Base-by-base conservation (phyloP, 2,329 filamentous ascomycete genomes). In the Apiospora marii region DNA sequence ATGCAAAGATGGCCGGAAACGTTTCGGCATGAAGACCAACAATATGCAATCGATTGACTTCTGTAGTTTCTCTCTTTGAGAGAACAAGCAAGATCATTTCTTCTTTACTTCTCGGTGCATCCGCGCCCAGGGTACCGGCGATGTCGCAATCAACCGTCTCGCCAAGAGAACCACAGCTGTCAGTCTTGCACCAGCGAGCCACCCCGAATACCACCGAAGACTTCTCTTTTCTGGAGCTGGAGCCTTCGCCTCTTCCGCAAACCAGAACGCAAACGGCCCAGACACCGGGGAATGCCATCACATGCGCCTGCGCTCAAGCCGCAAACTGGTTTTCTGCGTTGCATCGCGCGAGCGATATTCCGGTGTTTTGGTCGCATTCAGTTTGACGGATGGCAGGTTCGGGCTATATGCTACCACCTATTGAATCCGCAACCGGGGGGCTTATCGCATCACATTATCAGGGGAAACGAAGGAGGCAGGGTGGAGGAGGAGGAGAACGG, bases 381-480 rank as follows among this genome's bases (percentile, higher is more conserved):
- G n/a, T n/a, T n/a, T n/a, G 1, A 34, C 27, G 51, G 12, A 27
- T 3, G 49, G 24, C 7, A 14, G 14, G 43, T 10, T 44, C 13
- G 37, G 3, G 16, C 53, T 61, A 61, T 61, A 61, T 61, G 58
- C 5, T 41, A 64, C 58, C 34, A 64, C 58, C 6, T 64, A 64
- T 64, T 64, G 58, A 64, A 64, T 64, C 58, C 34, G 34, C 58
- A 41, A 41, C 37, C 37, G 12, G 2, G 58, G 53, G 34, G 58
- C 58, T 14, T 34, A 61, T 37, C 27, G 8, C 30, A 37, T 61
- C 53, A 37, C 53, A 37, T 37, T 37, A 61, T 37, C 53, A 34
- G 53, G 53, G 16, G 30, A 61, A 34, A 41, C 37, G 27, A 27
- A 61, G 53, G 46, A 48, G 19, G 19, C 14, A 46, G 16, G 51